Percentiles rank a stretch among this genome's conserved stretches.
Conservation (phyloP, 2,329 filamentous ascomycete species). For the Colletotrichum coccodes region DNA sequence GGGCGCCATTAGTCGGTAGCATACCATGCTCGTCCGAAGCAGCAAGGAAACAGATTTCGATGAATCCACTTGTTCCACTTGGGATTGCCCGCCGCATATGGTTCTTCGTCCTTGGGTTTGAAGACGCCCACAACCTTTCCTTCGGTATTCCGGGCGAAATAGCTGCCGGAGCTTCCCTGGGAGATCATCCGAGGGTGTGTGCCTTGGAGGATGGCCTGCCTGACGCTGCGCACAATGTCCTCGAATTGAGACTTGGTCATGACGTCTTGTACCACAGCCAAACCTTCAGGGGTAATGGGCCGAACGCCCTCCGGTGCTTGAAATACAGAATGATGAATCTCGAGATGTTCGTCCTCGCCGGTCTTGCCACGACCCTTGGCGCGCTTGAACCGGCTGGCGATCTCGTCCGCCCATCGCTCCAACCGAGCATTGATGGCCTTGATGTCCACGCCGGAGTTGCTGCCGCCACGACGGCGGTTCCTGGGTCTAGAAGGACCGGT, state of each 20-base stretch:
- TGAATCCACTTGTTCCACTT: conserved; percentile 99
- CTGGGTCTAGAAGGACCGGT: conserved; percentile 45
- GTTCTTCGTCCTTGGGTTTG: conserved; percentile 99
- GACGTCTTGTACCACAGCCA: conserved; percentile 72
- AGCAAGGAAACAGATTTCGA: conserved; percentile 95
- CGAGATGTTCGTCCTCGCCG: conserved; percentile 84
- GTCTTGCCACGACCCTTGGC: conserved; percentile 78
- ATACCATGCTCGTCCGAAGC: conserved; percentile 90
- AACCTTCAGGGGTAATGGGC: conserved; percentile 79
- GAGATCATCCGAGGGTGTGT: conserved; percentile 96
- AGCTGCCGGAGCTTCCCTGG: conserved; percentile 96
- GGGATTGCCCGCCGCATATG: conserved; percentile 94
- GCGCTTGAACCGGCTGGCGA: conserved; percentile 96
- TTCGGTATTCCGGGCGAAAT: conserved; percentile 91
- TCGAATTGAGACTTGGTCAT: conserved; percentile 88
- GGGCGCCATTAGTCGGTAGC: conserved; percentile 37
- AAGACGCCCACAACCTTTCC: conserved; percentile 98
- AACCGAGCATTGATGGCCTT: conserved; percentile 97
- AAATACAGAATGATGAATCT: conserved; percentile 98
- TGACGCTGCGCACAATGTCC: conserved; percentile 88
- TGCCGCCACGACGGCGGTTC: conserved; percentile 60
- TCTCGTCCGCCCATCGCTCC: conserved; percentile 97
- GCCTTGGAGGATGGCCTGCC: conserved; percentile 87
- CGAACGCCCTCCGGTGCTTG: conserved; percentile 89
- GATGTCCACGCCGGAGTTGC: conserved; percentile 93